Evolutionary conservation across 805 yeast species (phyloP), one percentile per base, ranked within the genome.

Genomic region (Nakazawaea wickerhamii): DNA sequence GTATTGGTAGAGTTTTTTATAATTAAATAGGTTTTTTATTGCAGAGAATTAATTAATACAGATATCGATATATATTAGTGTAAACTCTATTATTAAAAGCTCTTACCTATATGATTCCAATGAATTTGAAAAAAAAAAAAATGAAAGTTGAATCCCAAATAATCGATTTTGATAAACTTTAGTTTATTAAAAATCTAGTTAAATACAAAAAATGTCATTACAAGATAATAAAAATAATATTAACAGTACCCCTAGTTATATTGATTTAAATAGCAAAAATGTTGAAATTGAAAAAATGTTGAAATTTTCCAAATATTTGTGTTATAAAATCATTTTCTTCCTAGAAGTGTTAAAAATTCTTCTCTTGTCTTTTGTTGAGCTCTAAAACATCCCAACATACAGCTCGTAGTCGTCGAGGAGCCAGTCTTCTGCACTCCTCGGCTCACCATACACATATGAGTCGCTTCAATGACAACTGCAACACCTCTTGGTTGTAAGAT

Each of bases 371-470:
- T 88, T 61, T 90, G 96, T 33, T 88, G 88, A 43, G 81, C 84
- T 57, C 97, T 76, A 71, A 93, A 93, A 51, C 95, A 85, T 8
- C 99, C 99, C 54, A 93, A 73, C 97, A 93, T 91, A 59, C 98
- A 91, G 55, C 96, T 86, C 15, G 99, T 93, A 26, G 89, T 81
- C 2, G 99, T 93, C 15, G 85, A 75, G 15, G 95, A 84, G 1
- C 98, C 97, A 0, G 96, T 79, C 64, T 93, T 93, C 63, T 93
- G 97, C 21, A 93, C 87, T 44, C 99, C 99, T 59, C 99, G 77
- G 61, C 95, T 87, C 21, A 91, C 98, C 99, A 93, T 93, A 63
- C 99, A 93, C 99, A 93, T 93, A 60, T 93, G 99, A 2, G 91
- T 78, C 15, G 97, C 97, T 64, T 93, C 99, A 55, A 93, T 89